Evolutionary conservation across 2,329 filamentous ascomycete species (phyloP), one percentile per base, ranked within the genome.

Genomic region (Claviceps fusiformis): DNA sequence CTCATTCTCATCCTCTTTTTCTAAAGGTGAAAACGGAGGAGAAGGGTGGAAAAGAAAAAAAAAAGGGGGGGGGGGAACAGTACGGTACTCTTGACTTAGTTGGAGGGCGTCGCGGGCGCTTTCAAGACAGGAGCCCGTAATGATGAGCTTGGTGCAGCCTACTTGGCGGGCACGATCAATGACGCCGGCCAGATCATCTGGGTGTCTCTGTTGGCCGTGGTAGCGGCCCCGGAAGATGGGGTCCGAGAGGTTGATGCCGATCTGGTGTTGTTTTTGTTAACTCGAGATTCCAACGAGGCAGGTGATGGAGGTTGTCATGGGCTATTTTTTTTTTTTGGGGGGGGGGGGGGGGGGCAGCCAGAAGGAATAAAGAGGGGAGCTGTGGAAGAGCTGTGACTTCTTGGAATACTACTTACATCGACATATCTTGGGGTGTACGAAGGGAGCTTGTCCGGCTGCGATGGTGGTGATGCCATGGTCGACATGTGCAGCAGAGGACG

Each of bases 211-310:
- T 58, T 84, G 90, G 64, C 88, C 89, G 65, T 95, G 85, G 66
- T 97, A 95, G 46, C 80, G 71, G 52, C 93, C 93, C 50, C 82
- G 80, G 70, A 92, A 98, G 57, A 96, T 89, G 53, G 88, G 87
- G 65, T 98, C 93, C 54, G 91, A 87, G 55, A 98, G 80, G 70
- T 98, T 98, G 76, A 98, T 96, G 56, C 92, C 93, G 65, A 98
- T 85, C 82, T 85, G 65, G 59, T 62, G 41, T 19, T 60, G 59
- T 43, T 33, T 8, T 8, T 37, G 9, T 50, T 5, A 37, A 31
- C 19, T 35, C 47, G n/a, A 35, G 31, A 24, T 9, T 50, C 31
- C 31, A 15, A 13, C n/a, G 11, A 24, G 5, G 19, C 13, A 13
- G 9, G 5, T 6, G 31, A 10, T 19, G 7, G 8, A 11, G 9